Evolutionary conservation across 805 yeast genomes (phyloP), one percentile per base, ranked within the genome.

Genomic region (Candida ascalaphidarum): DNA sequence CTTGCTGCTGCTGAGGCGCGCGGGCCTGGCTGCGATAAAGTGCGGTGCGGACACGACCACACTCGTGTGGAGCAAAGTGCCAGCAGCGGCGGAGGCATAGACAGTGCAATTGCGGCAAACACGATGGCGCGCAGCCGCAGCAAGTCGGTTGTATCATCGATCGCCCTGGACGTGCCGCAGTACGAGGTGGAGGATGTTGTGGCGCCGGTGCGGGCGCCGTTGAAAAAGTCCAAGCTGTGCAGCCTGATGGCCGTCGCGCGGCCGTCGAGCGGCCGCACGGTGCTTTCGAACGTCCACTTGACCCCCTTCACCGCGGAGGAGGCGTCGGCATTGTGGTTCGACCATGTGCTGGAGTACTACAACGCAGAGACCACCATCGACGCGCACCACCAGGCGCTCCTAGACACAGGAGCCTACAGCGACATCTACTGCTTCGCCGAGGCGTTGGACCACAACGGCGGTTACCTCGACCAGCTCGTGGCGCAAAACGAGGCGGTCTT

Each of bases 111-210:
- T 6, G 13, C 13, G 12, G 9, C 15, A 19, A 14, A 28, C 18
- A 14, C 26, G 11, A 61, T 61, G 68, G 35, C 58, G 27, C 54
- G 76, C 34, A 60, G 65, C 6, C 59, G 85, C 43, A 65, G 77
- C 30, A 67, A 70, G 34, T 77, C 86, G 2, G 68, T 77, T 35
- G 84, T 78, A 1, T 74, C 74, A 28, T 52, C 59, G 17, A 75
- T 78, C 26, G 85, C 85, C 0, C 50, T 65, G 24, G 71, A 67
- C 20, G 61, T 65, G 7, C 76, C 77, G 13, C 21, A 45, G 2
- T 52, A 53, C 13, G 37, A 48, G 3, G 60, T 61, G 15, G 54
- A 49, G n/a, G 34, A n/a, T n/a, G n/a, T n/a, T n/a, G n/a, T n/a
- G n/a, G n/a, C n/a, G n/a, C n/a, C n/a, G n/a, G n/a, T n/a, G n/a